Evolutionary conservation across 495 filamentous ascomycete species (phyloP).

Genomic region (Hypoxylon rickii): DNA sequence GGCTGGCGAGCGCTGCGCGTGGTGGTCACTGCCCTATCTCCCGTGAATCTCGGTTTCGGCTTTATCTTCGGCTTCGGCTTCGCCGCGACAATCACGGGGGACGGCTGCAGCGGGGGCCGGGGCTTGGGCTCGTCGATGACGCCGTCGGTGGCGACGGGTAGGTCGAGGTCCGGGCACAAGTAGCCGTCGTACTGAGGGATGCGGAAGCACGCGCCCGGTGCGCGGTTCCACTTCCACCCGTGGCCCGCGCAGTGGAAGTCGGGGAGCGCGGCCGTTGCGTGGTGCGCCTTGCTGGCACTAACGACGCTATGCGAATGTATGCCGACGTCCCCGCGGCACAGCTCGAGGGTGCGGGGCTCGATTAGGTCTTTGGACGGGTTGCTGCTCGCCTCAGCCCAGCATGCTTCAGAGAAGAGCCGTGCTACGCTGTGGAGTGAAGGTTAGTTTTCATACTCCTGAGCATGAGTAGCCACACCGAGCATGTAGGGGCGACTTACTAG

Average conservation of each 20-base stretch:
- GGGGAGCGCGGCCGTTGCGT: conserved; percentile 35
- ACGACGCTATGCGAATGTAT: conserved; percentile 7
- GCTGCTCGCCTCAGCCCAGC: conserved; percentile 19
- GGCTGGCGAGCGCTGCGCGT: neutral
- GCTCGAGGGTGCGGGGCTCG: conserved; percentile 21
- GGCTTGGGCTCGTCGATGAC: conserved; percentile 26
- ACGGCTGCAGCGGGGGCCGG: conserved; percentile 8
- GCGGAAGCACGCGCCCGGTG: conserved; percentile 33
- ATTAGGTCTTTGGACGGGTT: conserved; percentile 13
- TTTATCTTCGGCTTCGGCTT: neutral
- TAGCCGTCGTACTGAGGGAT: conserved; percentile 39
- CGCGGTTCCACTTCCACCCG: conserved; percentile 33
- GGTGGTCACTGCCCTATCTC: too few species aligned
- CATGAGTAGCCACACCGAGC: neutral
- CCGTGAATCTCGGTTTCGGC: neutral
- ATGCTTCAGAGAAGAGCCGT: conserved; percentile 27
- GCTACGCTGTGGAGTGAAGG: conserved; percentile 17
- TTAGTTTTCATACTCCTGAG: neutral
- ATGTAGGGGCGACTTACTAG: conserved; percentile 39
- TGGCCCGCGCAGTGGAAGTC: conserved; percentile 32
- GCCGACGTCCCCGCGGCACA: conserved; percentile 15
- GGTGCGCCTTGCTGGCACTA: neutral
- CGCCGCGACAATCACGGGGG: neutral
- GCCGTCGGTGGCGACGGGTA: conserved; percentile 29
- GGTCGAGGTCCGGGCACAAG: conserved; percentile 32